These are phyloP conservation scores for Pichia cephalocereana DNA, from an alignment of 805 yeast species.

Conservation along the genomic window DNA sequence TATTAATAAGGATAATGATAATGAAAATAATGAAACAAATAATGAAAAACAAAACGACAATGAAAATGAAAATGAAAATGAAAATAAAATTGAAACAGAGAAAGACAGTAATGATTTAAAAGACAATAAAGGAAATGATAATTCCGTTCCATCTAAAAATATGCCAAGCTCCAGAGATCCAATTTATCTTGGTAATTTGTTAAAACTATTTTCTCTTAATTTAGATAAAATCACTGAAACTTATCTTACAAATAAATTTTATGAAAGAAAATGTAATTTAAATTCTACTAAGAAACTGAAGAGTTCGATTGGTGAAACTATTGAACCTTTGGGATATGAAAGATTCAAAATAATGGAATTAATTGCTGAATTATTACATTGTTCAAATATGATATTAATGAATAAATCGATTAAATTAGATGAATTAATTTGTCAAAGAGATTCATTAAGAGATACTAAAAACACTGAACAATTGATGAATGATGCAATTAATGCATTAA, in stretches of 20 bases:
- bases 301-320: conserved; percentile 49
- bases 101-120: no score
- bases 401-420: conserved; percentile 64
- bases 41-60: conserved; percentile 2
- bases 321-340: conserved; percentile 80
- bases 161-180: conserved; percentile 91
- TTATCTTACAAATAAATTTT: conserved; percentile 24
- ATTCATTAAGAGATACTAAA: conserved; percentile 52
- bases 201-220: conserved; percentile 56
- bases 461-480: conserved; percentile 28
- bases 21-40: not conserved
- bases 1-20: not conserved
- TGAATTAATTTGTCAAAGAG: conserved; percentile 59
- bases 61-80: conserved; percentile 4
- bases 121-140: no score
- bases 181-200: conserved; percentile 78
- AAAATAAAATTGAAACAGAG: no score
- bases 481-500: conserved; percentile 27
- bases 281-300: conserved; percentile 3
- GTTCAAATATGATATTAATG: conserved; percentile 88
- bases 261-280: conserved; percentile 5
- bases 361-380: conserved; percentile 87
- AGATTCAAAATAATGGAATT: conserved; percentile 84
- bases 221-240: conserved; percentile 23
- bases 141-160: conserved; percentile 18